phyloP scores from a whole-genome alignment of 495 filamentous ascomycete species.

The Xylaria longipes region DNA sequence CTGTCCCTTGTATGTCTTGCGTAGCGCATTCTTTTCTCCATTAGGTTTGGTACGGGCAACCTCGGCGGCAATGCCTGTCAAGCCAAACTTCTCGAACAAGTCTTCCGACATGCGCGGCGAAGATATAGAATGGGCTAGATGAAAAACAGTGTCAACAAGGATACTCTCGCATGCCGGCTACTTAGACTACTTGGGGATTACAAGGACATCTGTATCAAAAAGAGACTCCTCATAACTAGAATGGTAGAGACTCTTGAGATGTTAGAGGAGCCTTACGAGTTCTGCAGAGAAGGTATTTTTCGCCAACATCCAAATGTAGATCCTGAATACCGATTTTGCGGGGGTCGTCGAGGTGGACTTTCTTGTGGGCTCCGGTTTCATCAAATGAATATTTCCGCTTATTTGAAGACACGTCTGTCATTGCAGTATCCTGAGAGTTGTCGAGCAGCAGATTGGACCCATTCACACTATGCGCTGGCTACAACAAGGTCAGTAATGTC shows the following conservation, averaged over 20 bases:
- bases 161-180: conserved; percentile 32
- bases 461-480: conserved; percentile 64
- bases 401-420: conserved; percentile 51
- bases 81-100: conserved; percentile 57
- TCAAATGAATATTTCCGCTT: conserved; percentile 62
- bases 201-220: conserved; percentile 24
- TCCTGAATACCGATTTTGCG: conserved; percentile 60
- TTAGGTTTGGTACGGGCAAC: conserved; percentile 61
- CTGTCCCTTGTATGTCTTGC: conserved; percentile 66
- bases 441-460: conserved; percentile 52
- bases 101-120: conserved; percentile 53
- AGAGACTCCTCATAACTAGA: conserved; percentile 19
- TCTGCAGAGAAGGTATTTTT: conserved; percentile 65
- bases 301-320: conserved; percentile 62
- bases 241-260: conserved; percentile 36
- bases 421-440: conserved; percentile 47
- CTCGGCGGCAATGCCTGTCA: conserved; percentile 56
- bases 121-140: conserved; percentile 53
- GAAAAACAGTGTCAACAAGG: conserved; percentile 56
- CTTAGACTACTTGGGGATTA: conserved; percentile 23
- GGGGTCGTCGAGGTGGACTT: conserved; percentile 58
- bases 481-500: neutral
- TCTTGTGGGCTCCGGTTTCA: conserved; percentile 59
- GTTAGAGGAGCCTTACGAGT: conserved; percentile 64
- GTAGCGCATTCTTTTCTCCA: conserved; percentile 61